Evolutionary conservation across 257 asterid genomes (phyloP).

Genomic region (Echites panduratus): DNA sequence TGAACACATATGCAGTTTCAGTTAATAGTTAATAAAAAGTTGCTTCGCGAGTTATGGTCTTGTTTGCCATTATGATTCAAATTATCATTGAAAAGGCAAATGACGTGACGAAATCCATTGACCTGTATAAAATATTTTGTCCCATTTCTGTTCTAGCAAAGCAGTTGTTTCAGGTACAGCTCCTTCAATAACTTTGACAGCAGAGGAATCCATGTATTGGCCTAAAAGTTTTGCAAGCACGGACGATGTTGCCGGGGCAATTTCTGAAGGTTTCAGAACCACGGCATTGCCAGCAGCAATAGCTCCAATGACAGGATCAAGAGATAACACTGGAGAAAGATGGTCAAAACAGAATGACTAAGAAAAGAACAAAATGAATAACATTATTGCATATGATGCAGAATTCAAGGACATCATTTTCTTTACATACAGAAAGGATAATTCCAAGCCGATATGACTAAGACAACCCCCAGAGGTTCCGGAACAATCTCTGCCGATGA

Average conservation of each 20-base stretch:
- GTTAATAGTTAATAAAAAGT: background rate
- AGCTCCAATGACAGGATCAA: slow-evolving; percentile 85
- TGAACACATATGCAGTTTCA: background rate
- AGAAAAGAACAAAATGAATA: background rate
- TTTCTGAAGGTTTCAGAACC: slow-evolving; percentile 64
- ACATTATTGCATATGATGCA: background rate
- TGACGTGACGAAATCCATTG: background rate
- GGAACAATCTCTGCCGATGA: slow-evolving; percentile 77
- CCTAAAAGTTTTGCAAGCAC: slow-evolving; percentile 55
- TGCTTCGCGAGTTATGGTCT: too few species aligned
- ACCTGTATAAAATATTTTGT: slow-evolving; percentile 80
- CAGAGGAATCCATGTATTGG: slow-evolving; percentile 61
- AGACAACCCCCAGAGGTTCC: slow-evolving; percentile 76
- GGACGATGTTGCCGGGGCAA: slow-evolving; percentile 54
- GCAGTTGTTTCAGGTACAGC: slow-evolving; percentile 41
- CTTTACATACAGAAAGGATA: slow-evolving; percentile 77
- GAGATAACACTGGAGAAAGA: slow-evolving; percentile 42
- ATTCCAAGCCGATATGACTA: slow-evolving; percentile 90
- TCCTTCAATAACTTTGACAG: slow-evolving; percentile 74
- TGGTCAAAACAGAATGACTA: background rate
- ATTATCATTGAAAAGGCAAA: background rate
- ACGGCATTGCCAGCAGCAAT: slow-evolving; percentile 88
- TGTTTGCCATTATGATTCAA: background rate
- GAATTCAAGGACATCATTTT: background rate
- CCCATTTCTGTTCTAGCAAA: slow-evolving; percentile 73